Base-by-base conservation (phyloP, 768 basidiomycete genomes). In the Termitomyces titanicus region DNA sequence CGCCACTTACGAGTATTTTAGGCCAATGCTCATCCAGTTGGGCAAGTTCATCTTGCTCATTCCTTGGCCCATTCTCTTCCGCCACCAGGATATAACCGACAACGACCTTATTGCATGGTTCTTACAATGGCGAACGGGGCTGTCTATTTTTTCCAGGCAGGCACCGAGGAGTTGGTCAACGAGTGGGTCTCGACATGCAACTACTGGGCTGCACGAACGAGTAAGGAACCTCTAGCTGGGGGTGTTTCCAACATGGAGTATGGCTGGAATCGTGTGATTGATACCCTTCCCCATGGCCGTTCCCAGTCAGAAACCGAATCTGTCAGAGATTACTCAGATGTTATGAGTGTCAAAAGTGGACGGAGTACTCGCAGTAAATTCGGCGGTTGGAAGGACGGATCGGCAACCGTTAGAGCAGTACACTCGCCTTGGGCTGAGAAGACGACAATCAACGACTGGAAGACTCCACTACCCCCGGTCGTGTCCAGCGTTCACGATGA, bases 191-290 rank as follows among this genome's bases (percentile, higher is more conserved):
- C 91, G 38, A 97, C 97, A 0, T 98, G 96, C 81, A 99, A 98
- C 74, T 99, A 99, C 68, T 98, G 97, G 97, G 92, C 97, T 0
- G 97, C 96, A 2, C 80, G 97, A 43, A 91, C 86, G 53, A 94
- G 92, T 70, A 94, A 96, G 63, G 95, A 98, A 66, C 97, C 97
- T 1, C 80, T 99, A 3, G 81, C 90, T 2, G 97, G 97, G 5
- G 97, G 97, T 22, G 95, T 99, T 8, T 94, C 93, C 47, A 99
- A 98, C 73, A 96, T 98, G 91, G 97, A 99, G 70, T 97, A 98
- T 66, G 97, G 97, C 9, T 99, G 97, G 97, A 95, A 85, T 68
- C 81, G 92, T 18, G 79, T 93, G 8, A 62, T 76, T 24, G 88
- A 88, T 56, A 65, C 77, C 3, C 62, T 76, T 38, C 68, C 75